Evolutionary conservation across 179 eudicot species (phyloP), one percentile per base, ranked within the genome.

Genomic region (Dionaea muscipula): DNA sequence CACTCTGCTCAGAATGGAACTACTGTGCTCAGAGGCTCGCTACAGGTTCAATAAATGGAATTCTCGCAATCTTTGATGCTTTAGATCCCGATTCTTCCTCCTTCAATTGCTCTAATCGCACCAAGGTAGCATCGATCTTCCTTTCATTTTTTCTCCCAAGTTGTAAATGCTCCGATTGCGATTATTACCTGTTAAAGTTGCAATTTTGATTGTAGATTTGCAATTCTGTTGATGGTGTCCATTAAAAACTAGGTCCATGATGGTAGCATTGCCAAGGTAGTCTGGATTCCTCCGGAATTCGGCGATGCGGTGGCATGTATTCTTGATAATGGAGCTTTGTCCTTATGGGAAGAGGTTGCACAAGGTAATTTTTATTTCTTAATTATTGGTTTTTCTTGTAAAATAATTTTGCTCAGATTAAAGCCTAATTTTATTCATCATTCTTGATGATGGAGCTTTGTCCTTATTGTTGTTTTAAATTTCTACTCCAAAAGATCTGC

Each of bases 221-320:
- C 5, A 12, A 39, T n/a, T 15, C 12, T 4, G 44, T 43, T 43
- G 47, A 5, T 17, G 19, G 18, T 43, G 16, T 43, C 22, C n/a
- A 18, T 2, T n/a, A 6, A 14, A 18, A 21, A 36, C 27, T 65
- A 90, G 97, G 95, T 77, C 37, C 68, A 72, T 33, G 74, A 72
- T 36, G 67, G 64, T 26, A 68, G 83, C 62, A 59, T 91, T 71
- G 56, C 71, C 71, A 91, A 87, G 74, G 68, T 91, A 53, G 76
- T 76, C 11, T 91, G 98, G 96, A 70, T 78, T 63, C 98, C 98
- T 52, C 93, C 94, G 21, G 96, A 87, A 62, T 91, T 61, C 59
- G 98, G 96, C 14, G 98, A 84, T 70, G 94, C 88, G 22, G 77
- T 91, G 48, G 93, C 94, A 0, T 85, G 94, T 59, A 60, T 91